Evolutionary conservation across 2,329 filamentous ascomycete species (phyloP).

Genomic region (Thielaviopsis cerberus): DNA sequence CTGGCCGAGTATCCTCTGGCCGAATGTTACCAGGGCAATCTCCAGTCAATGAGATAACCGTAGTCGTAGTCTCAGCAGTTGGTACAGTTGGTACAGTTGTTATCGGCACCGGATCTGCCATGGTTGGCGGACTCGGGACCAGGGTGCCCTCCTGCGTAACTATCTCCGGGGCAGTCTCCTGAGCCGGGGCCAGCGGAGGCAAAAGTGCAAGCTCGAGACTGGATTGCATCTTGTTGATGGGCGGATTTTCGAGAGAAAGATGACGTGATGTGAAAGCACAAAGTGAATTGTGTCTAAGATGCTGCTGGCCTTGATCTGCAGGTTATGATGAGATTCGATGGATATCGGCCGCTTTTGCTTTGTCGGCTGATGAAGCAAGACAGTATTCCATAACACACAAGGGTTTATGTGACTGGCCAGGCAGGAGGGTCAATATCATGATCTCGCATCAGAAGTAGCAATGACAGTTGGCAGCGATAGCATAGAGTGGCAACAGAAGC

Average conservation of each 20-base stretch:
- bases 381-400: slow-evolving; percentile 6
- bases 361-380: neutral
- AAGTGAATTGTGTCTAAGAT: neutral
- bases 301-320: neutral
- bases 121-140: too few relatives aligned
- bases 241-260: neutral
- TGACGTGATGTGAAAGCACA: neutral
- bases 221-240: neutral
- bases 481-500: neutral
- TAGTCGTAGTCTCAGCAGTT: neutral
- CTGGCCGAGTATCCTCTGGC: too few relatives aligned
- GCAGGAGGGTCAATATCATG: neutral
- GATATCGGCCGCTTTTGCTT: neutral
- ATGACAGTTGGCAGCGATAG: neutral
- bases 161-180: neutral
- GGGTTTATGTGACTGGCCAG: neutral
- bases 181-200: neutral
- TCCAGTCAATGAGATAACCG: neutral
- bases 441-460: neutral
- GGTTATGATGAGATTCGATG: slow-evolving; percentile 1
- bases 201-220: neutral
- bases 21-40: too few relatives aligned
- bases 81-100: neutral
- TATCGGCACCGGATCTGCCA: neutral
- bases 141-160: neutral